Conservation (phyloP, 139 green algal species). For the Trebouxia sp. region DNA sequence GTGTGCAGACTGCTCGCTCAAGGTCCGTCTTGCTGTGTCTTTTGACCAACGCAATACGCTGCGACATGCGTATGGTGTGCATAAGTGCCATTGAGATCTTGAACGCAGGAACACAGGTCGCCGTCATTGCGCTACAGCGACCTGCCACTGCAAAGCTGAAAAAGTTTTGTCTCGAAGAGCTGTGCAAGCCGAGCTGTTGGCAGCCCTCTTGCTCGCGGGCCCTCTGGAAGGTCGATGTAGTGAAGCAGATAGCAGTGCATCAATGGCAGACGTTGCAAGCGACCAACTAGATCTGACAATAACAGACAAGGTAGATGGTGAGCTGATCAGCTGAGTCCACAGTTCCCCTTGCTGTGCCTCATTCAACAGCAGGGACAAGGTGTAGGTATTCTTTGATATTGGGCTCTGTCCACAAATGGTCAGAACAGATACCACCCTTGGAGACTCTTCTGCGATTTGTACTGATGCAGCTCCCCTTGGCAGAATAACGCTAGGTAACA, state of each 20-base stretch:
- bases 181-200: neutral
- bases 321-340: no score
- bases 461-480: conserved; percentile 1
- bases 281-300: neutral
- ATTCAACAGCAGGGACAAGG: no score
- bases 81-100: no score
- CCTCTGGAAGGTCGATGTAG: neutral
- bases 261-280: neutral
- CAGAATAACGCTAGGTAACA: conserved; percentile 4
- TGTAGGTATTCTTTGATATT: conserved; percentile 27
- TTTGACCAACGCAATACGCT: neutral
- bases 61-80: neutral
- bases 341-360: no score
- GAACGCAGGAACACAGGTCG: no score
- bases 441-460: conserved; percentile 8
- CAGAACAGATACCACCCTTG: neutral
- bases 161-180: neutral
- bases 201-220: neutral
- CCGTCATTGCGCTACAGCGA: no score
- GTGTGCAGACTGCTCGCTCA: neutral
- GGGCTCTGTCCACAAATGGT: neutral
- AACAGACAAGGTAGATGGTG: conserved; percentile 16
- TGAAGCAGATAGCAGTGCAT: neutral
- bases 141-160: neutral
- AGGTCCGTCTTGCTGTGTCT: neutral